Percentiles rank a stretch among this genome's conserved stretches.
These are phyloP conservation scores for Coemansia sp. DNA, from an alignment of 192 early-diverging fungal species.

Conservation along the genomic window DNA sequence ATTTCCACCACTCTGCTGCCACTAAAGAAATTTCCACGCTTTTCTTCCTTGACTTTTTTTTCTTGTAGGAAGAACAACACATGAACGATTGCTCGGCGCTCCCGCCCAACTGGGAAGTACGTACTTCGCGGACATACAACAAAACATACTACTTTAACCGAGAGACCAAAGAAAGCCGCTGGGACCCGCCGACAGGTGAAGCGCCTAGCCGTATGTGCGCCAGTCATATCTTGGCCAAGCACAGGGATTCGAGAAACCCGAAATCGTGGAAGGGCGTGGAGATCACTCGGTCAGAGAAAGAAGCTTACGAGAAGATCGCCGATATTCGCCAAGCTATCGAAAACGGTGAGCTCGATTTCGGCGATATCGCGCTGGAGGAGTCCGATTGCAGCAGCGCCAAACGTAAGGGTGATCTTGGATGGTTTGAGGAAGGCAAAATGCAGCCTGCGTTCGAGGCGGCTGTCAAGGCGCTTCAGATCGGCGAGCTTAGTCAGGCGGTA, in stretches of 20 bases:
- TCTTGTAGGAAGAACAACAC: background rate
- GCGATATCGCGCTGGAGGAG: slow-evolving; percentile 72
- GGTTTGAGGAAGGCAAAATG: slow-evolving; percentile 89
- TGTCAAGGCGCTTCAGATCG: slow-evolving; percentile 80
- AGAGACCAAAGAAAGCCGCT: slow-evolving; percentile 70
- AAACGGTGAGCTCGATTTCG: slow-evolving; percentile 62
- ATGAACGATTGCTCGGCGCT: slow-evolving; percentile 36
- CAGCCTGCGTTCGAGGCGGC: slow-evolving; percentile 90
- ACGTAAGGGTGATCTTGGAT: slow-evolving; percentile 84
- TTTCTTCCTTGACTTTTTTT: background rate
- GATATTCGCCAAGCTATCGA: slow-evolving; percentile 50
- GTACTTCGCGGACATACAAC: slow-evolving; percentile 65
- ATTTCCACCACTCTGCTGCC: too few species aligned
- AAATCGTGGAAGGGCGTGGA: slow-evolving; percentile 87
- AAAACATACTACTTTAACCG: slow-evolving; percentile 81
- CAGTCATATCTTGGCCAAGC: slow-evolving; percentile 91
- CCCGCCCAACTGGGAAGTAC: slow-evolving; percentile 71
- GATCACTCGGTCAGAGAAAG: slow-evolving; percentile 92
- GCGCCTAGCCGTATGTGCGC: slow-evolving; percentile 64
- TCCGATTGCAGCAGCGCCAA: slow-evolving; percentile 95
- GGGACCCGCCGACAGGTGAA: slow-evolving; percentile 66
- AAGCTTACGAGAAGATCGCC: slow-evolving; percentile 73
- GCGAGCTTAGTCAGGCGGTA: slow-evolving; percentile 79
- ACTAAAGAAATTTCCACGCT: background rate
- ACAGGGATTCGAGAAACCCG: slow-evolving; percentile 79